Conservation (phyloP, 176 grass and related monocot genomes). For the Rhynchospora pubera region DNA sequence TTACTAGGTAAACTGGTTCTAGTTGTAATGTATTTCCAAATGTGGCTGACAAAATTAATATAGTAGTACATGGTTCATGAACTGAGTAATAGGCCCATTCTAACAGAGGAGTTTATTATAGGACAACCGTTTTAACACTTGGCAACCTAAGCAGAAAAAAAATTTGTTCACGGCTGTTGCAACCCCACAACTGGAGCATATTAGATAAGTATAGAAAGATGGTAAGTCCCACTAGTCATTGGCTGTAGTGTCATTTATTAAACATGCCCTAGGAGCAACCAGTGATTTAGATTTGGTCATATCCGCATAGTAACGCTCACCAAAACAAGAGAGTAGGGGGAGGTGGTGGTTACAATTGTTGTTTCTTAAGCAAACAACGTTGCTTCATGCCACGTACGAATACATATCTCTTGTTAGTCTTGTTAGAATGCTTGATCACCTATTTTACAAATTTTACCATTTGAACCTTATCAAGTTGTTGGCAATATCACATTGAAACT, state of each 20-base stretch:
- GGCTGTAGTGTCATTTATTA: not conserved
- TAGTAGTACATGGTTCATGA: constrained; percentile 12
- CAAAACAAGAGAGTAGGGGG: not conserved
- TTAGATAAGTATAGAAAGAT: not conserved
- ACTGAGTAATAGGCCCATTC: constrained; percentile 1
- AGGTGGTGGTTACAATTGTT: constrained; percentile 7
- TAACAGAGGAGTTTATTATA: not conserved
- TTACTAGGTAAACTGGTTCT: constrained; percentile 10
- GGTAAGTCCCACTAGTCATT: not conserved
- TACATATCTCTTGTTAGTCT: not conserved
- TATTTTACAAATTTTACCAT: not conserved
- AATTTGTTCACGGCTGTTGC: not conserved
- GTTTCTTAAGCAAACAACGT: not conserved
- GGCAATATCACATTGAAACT: not conserved
- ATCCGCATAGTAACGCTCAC: not conserved
- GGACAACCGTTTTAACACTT: constrained; percentile 20
- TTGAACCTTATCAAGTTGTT: not conserved
- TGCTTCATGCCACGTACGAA: constrained; percentile 2
- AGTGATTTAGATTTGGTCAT: not conserved
- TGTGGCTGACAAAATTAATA: constrained; percentile 13
- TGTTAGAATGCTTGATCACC: not conserved
- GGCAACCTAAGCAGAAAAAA: constrained; percentile 12
- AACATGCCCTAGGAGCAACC: not conserved
- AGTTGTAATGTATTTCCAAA: constrained; percentile 1
- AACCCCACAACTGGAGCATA: not conserved